phyloP scores from a whole-genome alignment of 1,284 basidiomycete species.

The Papiliotrema nemorosa region DNA sequence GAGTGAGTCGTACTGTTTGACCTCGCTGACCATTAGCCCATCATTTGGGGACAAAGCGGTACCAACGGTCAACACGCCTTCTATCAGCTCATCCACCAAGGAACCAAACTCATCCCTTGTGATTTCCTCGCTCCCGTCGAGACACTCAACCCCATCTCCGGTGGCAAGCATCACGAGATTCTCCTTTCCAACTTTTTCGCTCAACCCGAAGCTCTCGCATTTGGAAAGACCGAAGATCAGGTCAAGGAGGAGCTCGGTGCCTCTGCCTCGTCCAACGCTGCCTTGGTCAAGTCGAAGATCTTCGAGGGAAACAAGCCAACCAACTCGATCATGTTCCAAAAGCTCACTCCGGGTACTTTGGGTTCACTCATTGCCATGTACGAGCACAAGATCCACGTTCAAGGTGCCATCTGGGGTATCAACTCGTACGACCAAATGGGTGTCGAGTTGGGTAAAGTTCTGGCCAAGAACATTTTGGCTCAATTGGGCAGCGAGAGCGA shows the following conservation, averaged over 20 bases:
- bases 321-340: conserved; percentile 92
- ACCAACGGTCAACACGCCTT: conserved; percentile 99
- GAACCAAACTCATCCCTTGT: conserved; percentile 81
- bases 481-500: conserved; percentile 78
- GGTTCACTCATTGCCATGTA: conserved; percentile 55
- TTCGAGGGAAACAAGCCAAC: conserved; percentile 97
- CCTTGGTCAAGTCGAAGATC: conserved; percentile 92
- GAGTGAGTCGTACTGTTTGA: conserved; percentile 56
- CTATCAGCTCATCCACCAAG: conserved; percentile 97
- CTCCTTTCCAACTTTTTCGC: conserved; percentile 97
- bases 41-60: conserved; percentile 97
- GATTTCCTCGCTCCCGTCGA: conserved; percentile 96
- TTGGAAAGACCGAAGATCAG: conserved; percentile 91
- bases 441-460: conserved; percentile 89
- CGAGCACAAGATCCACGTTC: conserved; percentile 98
- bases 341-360: conserved; percentile 83
- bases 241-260: conserved; percentile 73
- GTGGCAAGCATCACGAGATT: conserved; percentile 93
- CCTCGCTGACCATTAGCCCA: conserved; percentile 59
- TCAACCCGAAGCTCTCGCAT: conserved; percentile 93
- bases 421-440: conserved; percentile 82
- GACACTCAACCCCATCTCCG: conserved; percentile 83
- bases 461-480: conserved; percentile 90
- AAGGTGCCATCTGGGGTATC: conserved; percentile 96
- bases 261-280: conserved; percentile 69